A percentile compares a stretch with the other conserved stretches of the same genome.
phyloP scores from a whole-genome alignment of 495 filamentous ascomycete species.

The Pseudoneurospora amorphoporcata region DNA sequence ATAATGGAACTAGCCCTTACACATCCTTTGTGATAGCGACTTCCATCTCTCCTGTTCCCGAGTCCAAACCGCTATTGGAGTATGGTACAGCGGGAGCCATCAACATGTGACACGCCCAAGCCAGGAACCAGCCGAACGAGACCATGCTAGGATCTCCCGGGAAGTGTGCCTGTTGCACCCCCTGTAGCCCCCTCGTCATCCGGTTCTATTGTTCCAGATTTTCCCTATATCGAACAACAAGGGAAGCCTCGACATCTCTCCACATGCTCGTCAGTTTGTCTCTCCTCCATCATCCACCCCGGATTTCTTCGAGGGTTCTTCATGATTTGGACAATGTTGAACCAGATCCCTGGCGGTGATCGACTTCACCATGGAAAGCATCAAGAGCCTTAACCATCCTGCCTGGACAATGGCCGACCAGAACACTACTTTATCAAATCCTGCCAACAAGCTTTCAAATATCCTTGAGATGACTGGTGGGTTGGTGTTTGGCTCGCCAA shows the following conservation, averaged over 20 bases:
- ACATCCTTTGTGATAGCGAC: not conserved
- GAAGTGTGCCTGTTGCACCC: not conserved
- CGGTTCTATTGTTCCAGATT: not conserved
- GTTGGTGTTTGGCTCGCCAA: not conserved
- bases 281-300: not conserved
- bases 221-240: not conserved
- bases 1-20: not conserved
- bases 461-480: not conserved
- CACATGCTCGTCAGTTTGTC: constrained; percentile 1
- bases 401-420: constrained; percentile 10
- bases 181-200: not conserved
- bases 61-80: not conserved
- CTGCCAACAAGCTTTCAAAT: not conserved
- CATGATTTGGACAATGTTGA: constrained; percentile 1
- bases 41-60: not conserved
- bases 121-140: not conserved
- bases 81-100: not conserved
- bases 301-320: not conserved
- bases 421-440: not conserved
- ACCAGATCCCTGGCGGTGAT: constrained; percentile 35
- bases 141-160: not conserved
- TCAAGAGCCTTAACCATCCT: constrained; percentile 32
- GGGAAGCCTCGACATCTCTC: not conserved
- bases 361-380: constrained; percentile 24
- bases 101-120: not conserved